Conservation (phyloP, 2,329 filamentous ascomycete species). For the Ceratocystis huliohia region DNA sequence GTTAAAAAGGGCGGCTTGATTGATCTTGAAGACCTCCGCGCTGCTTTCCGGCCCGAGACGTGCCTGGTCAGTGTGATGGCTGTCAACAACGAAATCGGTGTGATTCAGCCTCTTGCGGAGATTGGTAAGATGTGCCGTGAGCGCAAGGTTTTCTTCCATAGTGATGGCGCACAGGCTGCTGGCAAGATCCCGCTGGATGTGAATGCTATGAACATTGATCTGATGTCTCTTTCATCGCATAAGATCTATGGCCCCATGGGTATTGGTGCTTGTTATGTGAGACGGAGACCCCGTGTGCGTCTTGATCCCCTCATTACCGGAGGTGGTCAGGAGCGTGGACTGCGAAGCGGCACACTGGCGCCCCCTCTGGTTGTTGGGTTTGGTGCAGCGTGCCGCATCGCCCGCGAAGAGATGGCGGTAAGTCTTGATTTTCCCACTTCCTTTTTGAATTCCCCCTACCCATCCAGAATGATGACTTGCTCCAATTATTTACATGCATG, state of each 20-base stretch:
- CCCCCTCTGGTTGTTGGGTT: slow-evolving; percentile 84
- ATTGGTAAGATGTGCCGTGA: slow-evolving; percentile 84
- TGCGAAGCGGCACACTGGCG: slow-evolving; percentile 86
- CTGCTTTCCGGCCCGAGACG: slow-evolving; percentile 82
- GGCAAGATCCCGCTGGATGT: slow-evolving; percentile 96
- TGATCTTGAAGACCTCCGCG: slow-evolving; percentile 70
- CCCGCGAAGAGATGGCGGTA: slow-evolving; percentile 81
- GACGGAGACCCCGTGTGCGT: slow-evolving; percentile 81
- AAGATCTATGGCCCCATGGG: slow-evolving; percentile 99
- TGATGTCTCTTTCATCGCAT: slow-evolving; percentile 98
- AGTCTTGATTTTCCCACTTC: slow-evolving; percentile 30
- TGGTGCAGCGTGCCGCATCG: slow-evolving; percentile 87
- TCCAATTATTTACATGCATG: slow-evolving; percentile 61
- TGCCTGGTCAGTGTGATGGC: slow-evolving; percentile 93
- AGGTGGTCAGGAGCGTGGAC: slow-evolving; percentile 87
- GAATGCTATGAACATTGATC: slow-evolving; percentile 92
- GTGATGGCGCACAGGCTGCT: slow-evolving; percentile 91
- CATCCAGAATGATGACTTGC: slow-evolving; percentile 58
- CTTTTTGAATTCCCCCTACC: slow-evolving; percentile 11
- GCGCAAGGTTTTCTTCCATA: slow-evolving; percentile 97
- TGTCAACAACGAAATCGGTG: slow-evolving; percentile 98
- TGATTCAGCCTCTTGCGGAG: slow-evolving; percentile 90
- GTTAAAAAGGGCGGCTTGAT: slow-evolving; percentile 80
- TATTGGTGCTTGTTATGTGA: slow-evolving; percentile 90
- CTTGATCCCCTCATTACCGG: slow-evolving; percentile 92